Percentiles rank a stretch among this genome's conserved stretches.
Evolutionary conservation across 441 rosid genomes (phyloP).

Genomic region (Gossypium gossypioides): DNA sequence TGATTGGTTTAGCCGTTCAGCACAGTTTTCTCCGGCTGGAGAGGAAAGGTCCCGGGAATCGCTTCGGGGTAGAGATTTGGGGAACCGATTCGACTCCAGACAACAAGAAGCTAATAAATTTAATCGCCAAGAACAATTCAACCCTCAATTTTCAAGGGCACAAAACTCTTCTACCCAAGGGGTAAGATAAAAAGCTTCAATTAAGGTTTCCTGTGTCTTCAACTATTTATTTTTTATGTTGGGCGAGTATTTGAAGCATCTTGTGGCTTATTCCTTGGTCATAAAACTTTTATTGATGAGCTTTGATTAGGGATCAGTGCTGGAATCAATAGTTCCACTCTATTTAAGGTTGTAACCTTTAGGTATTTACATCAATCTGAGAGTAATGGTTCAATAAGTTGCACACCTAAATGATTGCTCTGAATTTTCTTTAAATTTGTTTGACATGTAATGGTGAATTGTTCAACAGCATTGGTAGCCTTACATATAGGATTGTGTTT

Average conservation of each 20-base stretch:
- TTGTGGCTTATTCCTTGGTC: not conserved
- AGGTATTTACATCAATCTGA: not conserved
- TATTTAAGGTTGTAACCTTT: not conserved
- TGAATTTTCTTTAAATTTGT: not conserved
- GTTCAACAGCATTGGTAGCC: not conserved
- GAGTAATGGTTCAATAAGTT: not conserved
- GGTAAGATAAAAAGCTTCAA: conserved; percentile 25
- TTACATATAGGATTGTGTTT: not conserved
- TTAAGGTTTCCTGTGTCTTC: not conserved
- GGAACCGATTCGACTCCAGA: conserved; percentile 33
- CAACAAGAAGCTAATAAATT: conserved; percentile 40
- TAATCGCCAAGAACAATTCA: conserved; percentile 52
- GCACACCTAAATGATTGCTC: not conserved
- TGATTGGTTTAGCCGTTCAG: conserved; percentile 73
- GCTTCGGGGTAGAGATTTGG: conserved; percentile 45
- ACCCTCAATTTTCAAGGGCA: conserved; percentile 32
- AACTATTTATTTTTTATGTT: not conserved
- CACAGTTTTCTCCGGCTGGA: conserved; percentile 41
- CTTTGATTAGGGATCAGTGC: not conserved
- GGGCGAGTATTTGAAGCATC: not conserved
- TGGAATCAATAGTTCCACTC: not conserved
- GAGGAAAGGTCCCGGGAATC: conserved; percentile 68
- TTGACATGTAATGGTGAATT: not conserved
- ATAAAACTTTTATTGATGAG: not conserved
- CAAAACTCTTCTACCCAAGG: conserved; percentile 44